Evolutionary conservation across 345 rosid species (phyloP), one percentile per base, ranked within the genome.

Genomic region (Chamaenerion angustifolium): DNA sequence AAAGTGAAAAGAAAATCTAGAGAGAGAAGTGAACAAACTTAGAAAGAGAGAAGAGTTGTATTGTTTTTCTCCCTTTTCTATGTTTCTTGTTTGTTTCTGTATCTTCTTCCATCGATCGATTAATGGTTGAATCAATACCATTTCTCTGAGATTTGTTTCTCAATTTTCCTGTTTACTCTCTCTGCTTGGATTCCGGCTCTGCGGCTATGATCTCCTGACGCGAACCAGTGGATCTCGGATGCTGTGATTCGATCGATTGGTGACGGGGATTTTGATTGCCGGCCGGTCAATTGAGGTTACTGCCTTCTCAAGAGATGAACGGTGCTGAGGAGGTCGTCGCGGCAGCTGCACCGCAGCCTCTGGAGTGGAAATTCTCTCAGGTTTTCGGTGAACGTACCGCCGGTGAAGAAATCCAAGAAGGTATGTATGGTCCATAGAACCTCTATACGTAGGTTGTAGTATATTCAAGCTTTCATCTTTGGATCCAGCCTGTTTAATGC

Each of bases 301-400:
- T 16, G 52, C 52, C 13, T 47, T 27, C 21, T 7, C 40, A 40
- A 50, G 54, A 50, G 64, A 82, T 82, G 90, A 67, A 74, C 76
- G 64, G 58, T 62, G 81, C 76, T 59, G 83, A 68, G 68, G 79
- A 70, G 59, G 71, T 63, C 61, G 69, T 74, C 56, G 60, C 63
- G 52, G 59, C 63, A 16, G 63, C 52, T 42, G 64, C 71, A 45
- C 65, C 72, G 35, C 77, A 60, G 64, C 82, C 81, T 55, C 67
- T 85, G 49, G 97, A 88, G 54, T 88, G 97, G 97, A 88, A 87
- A 75, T 88, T 88, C 73, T 82, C 97, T 52, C 97, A 88, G 74
- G 95, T 88, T 18, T 88, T 85, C 66, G 97, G 97, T 45, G 97
- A 88, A 61, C 81, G 97, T 50, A 64, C 83, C 37, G 89, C 93